Base-by-base conservation (phyloP, 495 filamentous ascomycete species). In the Aspergillus homomorphus region DNA sequence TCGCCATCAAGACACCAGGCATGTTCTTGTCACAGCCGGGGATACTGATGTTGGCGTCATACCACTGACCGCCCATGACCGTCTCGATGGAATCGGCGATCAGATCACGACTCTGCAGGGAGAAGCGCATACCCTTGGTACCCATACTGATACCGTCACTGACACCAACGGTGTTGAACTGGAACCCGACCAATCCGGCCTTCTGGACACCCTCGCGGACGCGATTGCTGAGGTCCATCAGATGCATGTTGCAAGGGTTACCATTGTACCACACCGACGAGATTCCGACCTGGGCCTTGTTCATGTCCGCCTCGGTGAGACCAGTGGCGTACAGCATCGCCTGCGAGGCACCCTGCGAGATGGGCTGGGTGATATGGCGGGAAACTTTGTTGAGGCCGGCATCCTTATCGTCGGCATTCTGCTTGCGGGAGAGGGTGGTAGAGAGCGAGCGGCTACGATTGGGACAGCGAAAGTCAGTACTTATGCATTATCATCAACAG, bases 11-110 rank as follows among this genome's bases (percentile, higher is more conserved):
- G 33, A 97, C 94, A 75, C 93, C 93, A 4, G 93, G 93, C 92
- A 98, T 96, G 75, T 98, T 98, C 86, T 98, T 98, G 81, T 98
- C 93, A 74, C 93, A 98, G 33, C 93, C 93, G n/a, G 93, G 93
- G 65, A 98, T 90, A 19, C 90, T 94, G 69, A 98, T 90, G 70
- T 97, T 97, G 66, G 89, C 93, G 74, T 98, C 93, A 70, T 98
- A 98, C 92, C 94, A 97, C 79, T 98, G 93, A 15, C 90, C 93
- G 50, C 90, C 84, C 93, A 97, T 98, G 42, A 98, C 93, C 8
- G 94, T 97, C 83, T 98, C 94, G 64, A 97, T 92, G 33, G 88
- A 92, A 74, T 98, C 94, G 61, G 93, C 93, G 67, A 98, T 98
- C 63, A 98, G 79, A 69, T 98, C 93, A 69, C 93, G 81, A 57